Conservation (phyloP, 1,284 basidiomycete species). For the Tylopilus orsonianus region DNA sequence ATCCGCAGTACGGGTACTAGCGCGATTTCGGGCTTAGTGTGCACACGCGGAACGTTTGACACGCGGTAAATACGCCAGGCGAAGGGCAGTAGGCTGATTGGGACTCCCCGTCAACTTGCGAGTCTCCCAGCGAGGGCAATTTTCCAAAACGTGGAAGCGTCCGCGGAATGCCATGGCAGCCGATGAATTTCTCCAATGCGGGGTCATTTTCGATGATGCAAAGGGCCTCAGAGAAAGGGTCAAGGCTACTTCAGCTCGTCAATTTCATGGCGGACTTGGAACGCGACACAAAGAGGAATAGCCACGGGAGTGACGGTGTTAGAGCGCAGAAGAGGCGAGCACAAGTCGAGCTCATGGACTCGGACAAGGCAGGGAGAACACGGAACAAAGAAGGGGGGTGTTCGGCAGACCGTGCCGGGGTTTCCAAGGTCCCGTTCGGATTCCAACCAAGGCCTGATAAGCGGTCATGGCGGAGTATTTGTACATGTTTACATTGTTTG, state of each 20-base stretch:
- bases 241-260: no score
- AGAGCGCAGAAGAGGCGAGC: slow-evolving; percentile 14
- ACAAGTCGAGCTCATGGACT: not conserved
- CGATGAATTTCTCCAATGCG: not conserved
- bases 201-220: no score
- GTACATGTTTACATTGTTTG: slow-evolving; percentile 26
- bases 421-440: slow-evolving; percentile 27
- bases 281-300: not conserved
- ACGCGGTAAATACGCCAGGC: slow-evolving; percentile 17
- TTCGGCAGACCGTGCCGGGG: slow-evolving; percentile 26
- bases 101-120: not conserved
- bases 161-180: slow-evolving; percentile 1
- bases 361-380: slow-evolving; percentile 16
- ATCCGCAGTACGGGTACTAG: not conserved
- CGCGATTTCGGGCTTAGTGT: not conserved
- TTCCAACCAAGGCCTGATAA: slow-evolving; percentile 24
- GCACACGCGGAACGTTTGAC: not conserved
- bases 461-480: slow-evolving; percentile 25
- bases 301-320: slow-evolving; percentile 16
- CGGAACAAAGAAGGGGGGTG: slow-evolving; percentile 10
- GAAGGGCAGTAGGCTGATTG: not conserved
- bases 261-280: no score
- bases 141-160: not conserved
- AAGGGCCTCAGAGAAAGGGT: no score
- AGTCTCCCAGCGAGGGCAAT: not conserved